These are phyloP conservation scores for Penicillium sp. DNA, from an alignment of 2,329 filamentous ascomycete species.

Conservation along the genomic window DNA sequence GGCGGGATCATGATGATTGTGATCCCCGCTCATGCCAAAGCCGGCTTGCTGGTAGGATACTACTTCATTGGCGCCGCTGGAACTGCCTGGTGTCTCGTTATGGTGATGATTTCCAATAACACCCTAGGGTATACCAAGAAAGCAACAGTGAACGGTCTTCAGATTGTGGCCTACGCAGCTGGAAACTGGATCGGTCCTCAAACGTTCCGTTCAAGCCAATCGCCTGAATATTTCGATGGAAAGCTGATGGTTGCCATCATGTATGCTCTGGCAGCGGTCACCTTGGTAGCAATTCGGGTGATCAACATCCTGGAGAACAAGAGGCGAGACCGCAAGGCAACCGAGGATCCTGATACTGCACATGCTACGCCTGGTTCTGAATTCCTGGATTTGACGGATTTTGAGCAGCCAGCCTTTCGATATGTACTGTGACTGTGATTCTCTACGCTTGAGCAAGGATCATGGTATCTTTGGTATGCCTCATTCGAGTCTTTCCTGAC, in stretches of 20 bases:
- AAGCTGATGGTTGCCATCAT: conserved; percentile 18
- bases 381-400: conserved; percentile 16
- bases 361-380: not conserved
- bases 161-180: conserved; percentile 39
- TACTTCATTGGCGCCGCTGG: conserved; percentile 38
- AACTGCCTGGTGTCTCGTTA: conserved; percentile 18
- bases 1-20: conserved; percentile 24
- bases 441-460: not conserved
- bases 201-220: conserved; percentile 37
- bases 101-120: conserved; percentile 24
- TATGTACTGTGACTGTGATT: conserved; percentile 12
- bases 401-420: conserved; percentile 15
- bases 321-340: conserved; percentile 7
- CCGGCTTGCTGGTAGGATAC: conserved; percentile 35
- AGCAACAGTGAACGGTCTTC: conserved; percentile 32
- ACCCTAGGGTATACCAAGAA: conserved; percentile 38
- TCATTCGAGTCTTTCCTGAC: not conserved
- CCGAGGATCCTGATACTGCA: not conserved
- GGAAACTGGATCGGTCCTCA: conserved; percentile 45
- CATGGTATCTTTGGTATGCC: not conserved
- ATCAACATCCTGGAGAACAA: conserved; percentile 13
- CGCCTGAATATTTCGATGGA: conserved; percentile 27
- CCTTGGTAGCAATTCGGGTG: conserved; percentile 2
- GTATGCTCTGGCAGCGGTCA: conserved; percentile 7
- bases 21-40: conserved; percentile 24